Conservation (phyloP, 148 eudicot species). For the Persicaria maculosa region DNA sequence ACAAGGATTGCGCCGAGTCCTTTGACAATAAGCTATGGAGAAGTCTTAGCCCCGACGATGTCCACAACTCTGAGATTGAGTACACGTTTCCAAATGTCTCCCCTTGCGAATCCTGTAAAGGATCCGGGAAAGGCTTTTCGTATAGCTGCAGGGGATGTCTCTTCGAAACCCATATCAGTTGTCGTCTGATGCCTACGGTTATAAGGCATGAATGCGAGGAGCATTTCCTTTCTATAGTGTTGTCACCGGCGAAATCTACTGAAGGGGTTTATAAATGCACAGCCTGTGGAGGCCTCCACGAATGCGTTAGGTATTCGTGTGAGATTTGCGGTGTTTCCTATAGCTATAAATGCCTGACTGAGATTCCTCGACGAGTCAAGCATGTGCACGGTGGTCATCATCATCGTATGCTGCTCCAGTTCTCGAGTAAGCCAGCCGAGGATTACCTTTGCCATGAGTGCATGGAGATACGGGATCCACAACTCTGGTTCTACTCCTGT, state of each 20-base stretch:
- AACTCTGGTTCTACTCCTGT: not conserved
- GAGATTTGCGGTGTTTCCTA: not conserved
- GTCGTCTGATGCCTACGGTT: not conserved
- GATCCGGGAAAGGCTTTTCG: not conserved
- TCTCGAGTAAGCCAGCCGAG: not conserved
- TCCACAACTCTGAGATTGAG: not conserved
- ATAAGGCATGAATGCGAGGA: not conserved
- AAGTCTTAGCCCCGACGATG: not conserved
- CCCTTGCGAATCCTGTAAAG: not conserved
- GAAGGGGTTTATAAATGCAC: not conserved
- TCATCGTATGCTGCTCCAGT: not conserved
- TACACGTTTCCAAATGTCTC: not conserved
- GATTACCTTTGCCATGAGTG: not conserved
- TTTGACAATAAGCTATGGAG: not conserved
- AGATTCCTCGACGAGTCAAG: not conserved
- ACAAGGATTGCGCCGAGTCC: not conserved
- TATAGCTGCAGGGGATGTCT: not conserved
- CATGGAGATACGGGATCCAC: not conserved
- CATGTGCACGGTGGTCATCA: not conserved
- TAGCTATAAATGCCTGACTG: not conserved
- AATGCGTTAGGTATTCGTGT: not conserved
- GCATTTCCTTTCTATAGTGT: not conserved
- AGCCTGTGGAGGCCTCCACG: not conserved
- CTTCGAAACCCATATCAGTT: not conserved
- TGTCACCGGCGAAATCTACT: not conserved